These are phyloP conservation scores for Aspergillus terreus DNA, from an alignment of 2,329 filamentous ascomycete genomes.

Conservation along the genomic window DNA sequence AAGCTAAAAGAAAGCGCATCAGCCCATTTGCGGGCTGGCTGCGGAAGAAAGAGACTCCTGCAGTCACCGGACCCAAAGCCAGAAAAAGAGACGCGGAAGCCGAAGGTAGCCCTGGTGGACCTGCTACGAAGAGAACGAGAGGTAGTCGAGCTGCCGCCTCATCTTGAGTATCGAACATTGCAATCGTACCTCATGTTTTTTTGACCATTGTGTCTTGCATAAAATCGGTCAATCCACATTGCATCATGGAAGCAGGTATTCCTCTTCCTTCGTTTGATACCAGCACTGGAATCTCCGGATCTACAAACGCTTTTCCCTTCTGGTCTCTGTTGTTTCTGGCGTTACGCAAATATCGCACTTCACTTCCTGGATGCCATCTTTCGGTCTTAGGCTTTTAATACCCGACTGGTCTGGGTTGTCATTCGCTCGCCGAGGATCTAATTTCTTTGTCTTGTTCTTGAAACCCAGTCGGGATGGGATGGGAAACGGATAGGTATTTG, in stretches of 20 bases:
- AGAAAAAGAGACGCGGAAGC: constrained; percentile 35
- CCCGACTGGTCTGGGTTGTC: constrained; percentile 6
- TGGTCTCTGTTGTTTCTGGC: not conserved
- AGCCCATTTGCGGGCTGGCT: constrained; percentile 42
- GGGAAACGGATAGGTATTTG: constrained; percentile 10
- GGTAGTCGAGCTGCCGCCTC: constrained; percentile 14
- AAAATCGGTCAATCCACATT: not conserved
- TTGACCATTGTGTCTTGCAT: not conserved
- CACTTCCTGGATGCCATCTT: constrained; percentile 4
- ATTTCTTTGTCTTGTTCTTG: constrained; percentile 4
- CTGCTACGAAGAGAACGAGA: constrained; percentile 29
- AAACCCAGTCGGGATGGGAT: constrained; percentile 3
- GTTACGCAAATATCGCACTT: not conserved
- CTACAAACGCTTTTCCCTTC: not conserved
- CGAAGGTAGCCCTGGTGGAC: constrained; percentile 22
- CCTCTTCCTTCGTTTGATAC: constrained; percentile 4
- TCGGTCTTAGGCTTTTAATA: constrained; percentile 9
- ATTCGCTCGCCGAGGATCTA: constrained; percentile 6
- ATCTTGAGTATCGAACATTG: not conserved
- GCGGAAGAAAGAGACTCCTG: constrained; percentile 33
- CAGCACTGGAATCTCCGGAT: constrained; percentile 1
- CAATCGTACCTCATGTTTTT: too few relatives aligned
- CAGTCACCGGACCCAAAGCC: constrained; percentile 21
- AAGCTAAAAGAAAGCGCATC: constrained; percentile 28
- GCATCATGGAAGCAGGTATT: not conserved